A percentile compares a stretch with the other conserved stretches of the same genome.
Conservation (phyloP, 352 stramenopile species). For the Phytophthora hybrid region DNA sequence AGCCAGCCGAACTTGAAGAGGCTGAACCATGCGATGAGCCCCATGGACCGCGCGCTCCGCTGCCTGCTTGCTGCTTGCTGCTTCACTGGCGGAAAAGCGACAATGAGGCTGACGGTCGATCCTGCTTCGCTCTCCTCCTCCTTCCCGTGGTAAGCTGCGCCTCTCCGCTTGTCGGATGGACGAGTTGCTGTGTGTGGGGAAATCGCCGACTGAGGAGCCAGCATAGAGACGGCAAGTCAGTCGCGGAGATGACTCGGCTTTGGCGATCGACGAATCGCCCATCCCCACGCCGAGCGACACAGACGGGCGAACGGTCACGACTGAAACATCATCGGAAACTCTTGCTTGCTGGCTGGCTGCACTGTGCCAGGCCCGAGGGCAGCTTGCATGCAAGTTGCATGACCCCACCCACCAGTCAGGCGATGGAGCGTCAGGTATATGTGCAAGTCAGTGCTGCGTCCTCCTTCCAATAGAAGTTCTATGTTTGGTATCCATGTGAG, state of each 20-base stretch:
- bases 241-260: conserved; percentile 1
- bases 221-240: conserved; percentile 32
- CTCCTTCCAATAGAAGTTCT: too few species aligned
- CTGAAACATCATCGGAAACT: background rate
- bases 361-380: background rate
- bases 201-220: conserved; percentile 34
- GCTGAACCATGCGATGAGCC: conserved; percentile 67
- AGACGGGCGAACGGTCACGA: conserved; percentile 13
- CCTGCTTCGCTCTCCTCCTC: conserved; percentile 13
- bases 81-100: conserved; percentile 18
- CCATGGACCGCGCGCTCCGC: conserved; percentile 42
- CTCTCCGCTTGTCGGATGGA: conserved; percentile 25
- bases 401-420: too few species aligned
- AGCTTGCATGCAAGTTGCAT: background rate
- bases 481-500: background rate
- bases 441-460: too few species aligned
- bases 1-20: conserved; percentile 76
- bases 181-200: background rate
- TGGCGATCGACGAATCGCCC: conserved; percentile 21
- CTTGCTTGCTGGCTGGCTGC: too few species aligned
- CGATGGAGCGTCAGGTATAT: too few species aligned
- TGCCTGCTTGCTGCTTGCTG: too few species aligned
- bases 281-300: conserved; percentile 7
- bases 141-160: conserved; percentile 26
- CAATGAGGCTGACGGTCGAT: conserved; percentile 22